Percentiles rank a stretch among this genome's conserved stretches.
phyloP scores from a whole-genome alignment of 208 protist species.

The Porcisia deanei region DNA sequence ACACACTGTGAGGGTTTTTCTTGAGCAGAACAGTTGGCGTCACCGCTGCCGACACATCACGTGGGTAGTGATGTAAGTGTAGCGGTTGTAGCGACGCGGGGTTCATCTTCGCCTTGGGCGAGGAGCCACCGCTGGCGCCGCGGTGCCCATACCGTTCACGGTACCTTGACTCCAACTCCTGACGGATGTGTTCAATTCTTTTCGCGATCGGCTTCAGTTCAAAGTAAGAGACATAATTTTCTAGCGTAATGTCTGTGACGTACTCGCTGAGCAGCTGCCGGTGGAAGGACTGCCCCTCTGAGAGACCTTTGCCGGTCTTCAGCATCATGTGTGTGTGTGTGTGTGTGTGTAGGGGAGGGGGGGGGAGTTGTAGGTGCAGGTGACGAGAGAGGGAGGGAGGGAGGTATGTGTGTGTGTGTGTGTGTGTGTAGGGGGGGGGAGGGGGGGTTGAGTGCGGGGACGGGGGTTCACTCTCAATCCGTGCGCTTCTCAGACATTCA shows the following conservation, averaged over 20 bases:
- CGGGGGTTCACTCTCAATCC: no score
- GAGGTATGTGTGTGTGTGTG: not conserved
- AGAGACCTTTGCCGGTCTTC: conserved; percentile 61
- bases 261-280: conserved; percentile 85
- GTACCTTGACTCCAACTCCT: conserved; percentile 33
- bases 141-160: conserved; percentile 13
- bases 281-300: conserved; percentile 79
- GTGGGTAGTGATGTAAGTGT: not conserved
- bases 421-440: not conserved
- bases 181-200: conserved; percentile 54
- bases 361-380: not conserved
- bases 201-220: conserved; percentile 81
- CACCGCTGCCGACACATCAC: conserved; percentile 13
- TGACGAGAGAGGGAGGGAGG: not conserved
- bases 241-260: conserved; percentile 80
- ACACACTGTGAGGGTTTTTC: not conserved
- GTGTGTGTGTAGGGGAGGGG: not conserved
- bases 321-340: conserved; percentile 34
- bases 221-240: conserved; percentile 85
- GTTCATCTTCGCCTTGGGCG: not conserved
- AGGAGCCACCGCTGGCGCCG: not conserved
- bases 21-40: conserved; percentile 13
- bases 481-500: no score
- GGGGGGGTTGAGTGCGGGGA: not conserved
- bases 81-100: not conserved